A percentile compares a stretch with the other conserved stretches of the same genome.
Evolutionary conservation across 306 rosid species (phyloP).

Genomic region (Glycine tomentella): DNA sequence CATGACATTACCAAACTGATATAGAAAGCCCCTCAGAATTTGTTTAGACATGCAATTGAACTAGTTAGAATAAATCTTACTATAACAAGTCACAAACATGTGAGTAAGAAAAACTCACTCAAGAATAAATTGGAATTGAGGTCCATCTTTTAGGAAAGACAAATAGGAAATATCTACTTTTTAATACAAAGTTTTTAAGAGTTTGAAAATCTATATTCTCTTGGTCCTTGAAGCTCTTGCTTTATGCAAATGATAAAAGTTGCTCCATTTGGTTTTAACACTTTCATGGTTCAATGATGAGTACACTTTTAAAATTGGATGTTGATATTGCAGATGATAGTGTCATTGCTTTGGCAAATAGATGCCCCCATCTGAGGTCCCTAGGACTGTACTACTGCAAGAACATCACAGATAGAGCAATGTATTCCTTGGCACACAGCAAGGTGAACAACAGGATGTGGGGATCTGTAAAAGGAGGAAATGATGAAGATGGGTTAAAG

Average conservation of each 20-base stretch:
- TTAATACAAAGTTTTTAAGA: not conserved
- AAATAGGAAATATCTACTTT: conserved; percentile 2
- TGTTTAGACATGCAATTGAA: not conserved
- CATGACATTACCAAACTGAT: not conserved
- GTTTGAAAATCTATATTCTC: not conserved
- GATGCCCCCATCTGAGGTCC: conserved; percentile 78
- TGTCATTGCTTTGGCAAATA: conserved; percentile 87
- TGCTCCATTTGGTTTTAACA: not conserved
- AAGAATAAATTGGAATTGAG: not conserved
- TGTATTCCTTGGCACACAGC: conserved; percentile 93
- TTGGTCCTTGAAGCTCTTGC: too few species aligned
- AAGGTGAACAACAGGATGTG: conserved; percentile 71
- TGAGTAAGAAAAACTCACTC: not conserved
- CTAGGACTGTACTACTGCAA: conserved; percentile 92
- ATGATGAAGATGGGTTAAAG: conserved; percentile 78
- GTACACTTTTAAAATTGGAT: not conserved
- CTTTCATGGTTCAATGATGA: not conserved
- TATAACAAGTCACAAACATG: not conserved
- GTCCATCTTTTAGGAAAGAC: not conserved
- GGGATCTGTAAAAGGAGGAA: conserved; percentile 69
- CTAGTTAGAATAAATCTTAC: not conserved
- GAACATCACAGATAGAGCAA: conserved; percentile 94
- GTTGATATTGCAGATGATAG: conserved; percentile 77
- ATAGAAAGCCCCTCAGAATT: not conserved
- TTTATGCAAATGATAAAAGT: not conserved